A percentile compares a stretch with the other conserved stretches of the same genome.
Evolutionary conservation across 208 protist genomes (phyloP).

Genomic region (Trypanosoma melophagium): DNA sequence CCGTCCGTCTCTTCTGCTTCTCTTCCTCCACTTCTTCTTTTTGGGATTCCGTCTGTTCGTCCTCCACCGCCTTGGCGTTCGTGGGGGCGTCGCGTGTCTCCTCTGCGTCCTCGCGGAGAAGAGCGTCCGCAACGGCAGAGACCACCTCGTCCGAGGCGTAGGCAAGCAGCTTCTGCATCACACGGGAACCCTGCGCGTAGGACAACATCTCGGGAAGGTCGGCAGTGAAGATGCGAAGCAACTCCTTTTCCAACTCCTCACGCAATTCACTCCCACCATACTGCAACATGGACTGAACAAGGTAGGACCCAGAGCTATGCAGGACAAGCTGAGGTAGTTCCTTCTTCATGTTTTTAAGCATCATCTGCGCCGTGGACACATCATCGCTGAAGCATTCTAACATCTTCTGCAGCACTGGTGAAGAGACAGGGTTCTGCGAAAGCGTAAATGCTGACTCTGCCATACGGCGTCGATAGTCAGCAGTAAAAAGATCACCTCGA

Average conservation of each 20-base stretch:
- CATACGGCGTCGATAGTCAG: slow-evolving; percentile 27
- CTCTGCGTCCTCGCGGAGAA: slow-evolving; percentile 33
- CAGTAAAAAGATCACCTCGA: slow-evolving; percentile 26
- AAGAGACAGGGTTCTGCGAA: slow-evolving; percentile 61
- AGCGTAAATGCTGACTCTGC: slow-evolving; percentile 37
- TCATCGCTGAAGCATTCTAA: slow-evolving; percentile 42
- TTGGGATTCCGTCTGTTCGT: slow-evolving; percentile 26
- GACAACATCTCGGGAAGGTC: slow-evolving; percentile 56
- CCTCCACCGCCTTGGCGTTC: slow-evolving; percentile 26
- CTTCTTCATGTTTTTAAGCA: slow-evolving; percentile 38
- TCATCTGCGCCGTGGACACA: not conserved
- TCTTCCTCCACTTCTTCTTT: slow-evolving; percentile 35
- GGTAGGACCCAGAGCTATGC: slow-evolving; percentile 59
- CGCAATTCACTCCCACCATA: slow-evolving; percentile 37
- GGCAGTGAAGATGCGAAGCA: slow-evolving; percentile 35
- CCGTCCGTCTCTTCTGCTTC: too few species aligned
- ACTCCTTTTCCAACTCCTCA: slow-evolving; percentile 38
- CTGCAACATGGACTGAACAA: slow-evolving; percentile 78
- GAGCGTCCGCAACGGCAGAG: slow-evolving; percentile 39
- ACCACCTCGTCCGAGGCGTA: slow-evolving; percentile 69
- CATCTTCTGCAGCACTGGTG: slow-evolving; percentile 82
- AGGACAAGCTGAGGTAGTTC: slow-evolving; percentile 48
- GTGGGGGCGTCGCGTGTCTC: slow-evolving; percentile 14
- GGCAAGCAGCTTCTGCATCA: slow-evolving; percentile 84
- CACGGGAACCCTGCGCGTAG: slow-evolving; percentile 74